Base-by-base conservation (phyloP, 2,329 filamentous ascomycete genomes). In the Fusarium sp. region DNA sequence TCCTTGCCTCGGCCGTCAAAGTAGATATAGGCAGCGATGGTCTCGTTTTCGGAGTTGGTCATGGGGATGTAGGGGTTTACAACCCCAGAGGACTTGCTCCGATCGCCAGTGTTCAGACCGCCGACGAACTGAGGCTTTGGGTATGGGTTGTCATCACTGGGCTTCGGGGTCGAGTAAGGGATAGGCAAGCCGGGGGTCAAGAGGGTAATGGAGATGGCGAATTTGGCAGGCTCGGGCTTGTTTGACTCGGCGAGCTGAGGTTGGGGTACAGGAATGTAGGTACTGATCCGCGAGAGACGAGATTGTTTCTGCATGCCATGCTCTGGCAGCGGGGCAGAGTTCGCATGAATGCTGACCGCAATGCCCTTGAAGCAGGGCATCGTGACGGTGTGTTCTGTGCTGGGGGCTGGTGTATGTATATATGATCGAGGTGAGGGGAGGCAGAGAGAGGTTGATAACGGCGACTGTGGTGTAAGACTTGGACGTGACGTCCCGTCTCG, bases 321-420 rank as follows among this genome's bases (percentile, higher is more conserved):
- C 83, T 99, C 96, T 67, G 94, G 86, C 71, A 99, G 89, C 71
- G 96, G 94, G 73, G 93, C 84, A 68, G 86, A 87, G 78, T 91
- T 90, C 61, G 89, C 88, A 84, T 99, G 96, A 80, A 98, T 97
- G 87, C 93, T 97, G 79, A 98, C 95, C 76, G 96, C 95, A 83
- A 99, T 94, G 82, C 96, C 96, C 86, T 98, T 97, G 85, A 98
- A 99, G 89, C 94, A 98, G 84, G 96, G 96, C 96, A 89, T 89
- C 78, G 78, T 87, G 77, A 76, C 70, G 70, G 62, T 58, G 66
- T 43, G 56, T 46, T 53, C 43, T 55, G 38, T 43, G 53, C 54
- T 54, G 33, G 60, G 61, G 42, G 42, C 52, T 60, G 47, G 38
- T 62, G 28, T 61, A 43, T 61, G 43, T 58, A 43, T 61, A 47